Base-by-base conservation (phyloP, 2,329 filamentous ascomycete species). In the Dactylellina drechsleri region DNA sequence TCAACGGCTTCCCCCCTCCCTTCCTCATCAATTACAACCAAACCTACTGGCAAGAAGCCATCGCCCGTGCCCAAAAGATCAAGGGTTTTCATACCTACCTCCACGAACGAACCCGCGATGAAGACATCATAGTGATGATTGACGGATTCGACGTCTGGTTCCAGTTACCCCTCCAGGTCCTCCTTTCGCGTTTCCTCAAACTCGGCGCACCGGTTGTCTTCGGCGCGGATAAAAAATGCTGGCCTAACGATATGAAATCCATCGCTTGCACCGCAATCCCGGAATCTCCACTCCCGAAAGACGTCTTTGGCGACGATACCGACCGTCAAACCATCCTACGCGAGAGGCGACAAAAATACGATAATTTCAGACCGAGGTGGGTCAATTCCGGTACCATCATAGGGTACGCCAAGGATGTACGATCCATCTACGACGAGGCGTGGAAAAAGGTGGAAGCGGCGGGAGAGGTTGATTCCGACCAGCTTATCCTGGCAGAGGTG, bases 61-160 rank as follows among this genome's bases (percentile, higher is more conserved):
- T 76, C 23, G 71, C 71, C 16, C 71, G 71, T 7, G 71, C 71
- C 10, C 52, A 57, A 23, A 76, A 76, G 65, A 76, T 76, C 40
- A 76, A 76, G 41, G 71, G 71, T 10, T 76, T 76, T 41, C 58
- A 65, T 23, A 66, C 58, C 18, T 76, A 76, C n/a, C 58, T 76
- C 23, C 67, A 70, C 59, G 62, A 67, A 53, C 64, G 66, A 5
- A 76, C 71, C 4, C 58, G 58, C 16, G 64, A 68, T 23, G 66
- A 76, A 10, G 89, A 91, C 79, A 81, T 92, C 28, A 85, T 90
- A 6, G 81, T 91, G 68, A 83, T 91, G 54, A 84, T 89, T 4
- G 89, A 91, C 79, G 88, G 86, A 0, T 85, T 87, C 79, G 87
- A 91, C 71, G 84, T 88, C 0, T 87, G 88, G 82, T 87, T 90